Evolutionary conservation across 257 asterid species (phyloP).

Genomic region (Knoxia roxburghii): DNA sequence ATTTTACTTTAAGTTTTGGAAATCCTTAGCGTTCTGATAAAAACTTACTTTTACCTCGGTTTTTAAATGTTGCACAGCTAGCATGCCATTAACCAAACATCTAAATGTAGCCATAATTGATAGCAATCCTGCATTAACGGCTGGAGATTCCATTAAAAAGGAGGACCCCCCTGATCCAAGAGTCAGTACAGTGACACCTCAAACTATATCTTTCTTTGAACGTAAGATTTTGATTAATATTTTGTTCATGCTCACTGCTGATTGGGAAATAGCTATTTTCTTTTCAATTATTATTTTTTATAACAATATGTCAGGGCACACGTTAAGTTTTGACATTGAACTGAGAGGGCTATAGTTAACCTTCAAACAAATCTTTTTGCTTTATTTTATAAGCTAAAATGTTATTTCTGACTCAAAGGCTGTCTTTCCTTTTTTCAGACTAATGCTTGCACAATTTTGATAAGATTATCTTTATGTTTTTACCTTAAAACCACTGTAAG

Average conservation of each 20-base stretch:
- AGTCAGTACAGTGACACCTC: constrained; percentile 97
- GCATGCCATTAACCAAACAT: constrained; percentile 65
- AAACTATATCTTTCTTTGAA: constrained; percentile 65
- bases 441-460: not conserved
- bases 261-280: not conserved
- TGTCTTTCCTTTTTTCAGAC: not conserved
- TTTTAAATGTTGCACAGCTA: constrained; percentile 53
- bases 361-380: not conserved
- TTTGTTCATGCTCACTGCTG: constrained; percentile 1
- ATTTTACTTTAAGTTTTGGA: not conserved
- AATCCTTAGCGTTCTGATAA: not conserved
- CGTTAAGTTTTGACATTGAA: not conserved
- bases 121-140: constrained; percentile 80
- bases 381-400: not conserved
- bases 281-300: too few relatives aligned
- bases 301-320: too few relatives aligned
- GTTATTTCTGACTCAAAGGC: not conserved
- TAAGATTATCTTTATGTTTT: not conserved
- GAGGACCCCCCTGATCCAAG: constrained; percentile 92
- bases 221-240: constrained; percentile 37
- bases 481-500: not conserved
- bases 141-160: constrained; percentile 43
- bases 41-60: not conserved
- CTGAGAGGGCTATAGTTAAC: not conserved
- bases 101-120: constrained; percentile 81